Base-by-base conservation (phyloP, 352 stramenopile species). In the Globisporangium abappressorium region DNA sequence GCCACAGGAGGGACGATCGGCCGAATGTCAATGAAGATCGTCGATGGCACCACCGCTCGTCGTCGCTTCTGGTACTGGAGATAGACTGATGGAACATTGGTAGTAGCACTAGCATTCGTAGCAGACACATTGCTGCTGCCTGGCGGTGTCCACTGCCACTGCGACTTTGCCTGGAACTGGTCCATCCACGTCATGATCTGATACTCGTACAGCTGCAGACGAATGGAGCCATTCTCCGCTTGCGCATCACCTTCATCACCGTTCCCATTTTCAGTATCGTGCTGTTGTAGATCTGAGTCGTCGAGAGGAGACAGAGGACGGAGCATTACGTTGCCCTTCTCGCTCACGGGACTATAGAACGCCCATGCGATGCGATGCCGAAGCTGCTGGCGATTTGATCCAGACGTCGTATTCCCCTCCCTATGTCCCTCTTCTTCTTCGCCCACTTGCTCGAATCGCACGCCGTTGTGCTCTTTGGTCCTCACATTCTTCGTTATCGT, bases 171-270 rank as follows among this genome's bases (percentile, higher is more conserved):
- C 71, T 92, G 83, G 18, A 82, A 83, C n/a, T 74, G 59, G 55
- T 90, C 82, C 43, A 89, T 73, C 82, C 83, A 92, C 15, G 77
- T 84, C 12, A 91, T n/a, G 5, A 74, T 47, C 41, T 87, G 79
- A 58, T 85, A 91, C 22, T 84, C 64, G 36, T 80, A 89, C 53
- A 93, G 68, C 46, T 89, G 81, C 2, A 93, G 59, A 11, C 77
- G 81, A 38, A 74, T 57, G 0, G 20, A 30, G 15, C 38, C 30
- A 30, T 67, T 49, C 6, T 49, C 54, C 41, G 18, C 9, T 6
- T 24, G 22, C 15, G n/a, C n/a, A 26, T n/a, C 34, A 34, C 20
- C 51, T 20, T 12, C 33, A 14, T 9, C 43, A 11, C 28, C 28
- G 4, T 8, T 30, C 43, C 30, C 55, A 60, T n/a, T 18, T 28